Evolutionary conservation across 2,329 filamentous ascomycete species (phyloP).

Genomic region (Taxawa tesnikishii): DNA sequence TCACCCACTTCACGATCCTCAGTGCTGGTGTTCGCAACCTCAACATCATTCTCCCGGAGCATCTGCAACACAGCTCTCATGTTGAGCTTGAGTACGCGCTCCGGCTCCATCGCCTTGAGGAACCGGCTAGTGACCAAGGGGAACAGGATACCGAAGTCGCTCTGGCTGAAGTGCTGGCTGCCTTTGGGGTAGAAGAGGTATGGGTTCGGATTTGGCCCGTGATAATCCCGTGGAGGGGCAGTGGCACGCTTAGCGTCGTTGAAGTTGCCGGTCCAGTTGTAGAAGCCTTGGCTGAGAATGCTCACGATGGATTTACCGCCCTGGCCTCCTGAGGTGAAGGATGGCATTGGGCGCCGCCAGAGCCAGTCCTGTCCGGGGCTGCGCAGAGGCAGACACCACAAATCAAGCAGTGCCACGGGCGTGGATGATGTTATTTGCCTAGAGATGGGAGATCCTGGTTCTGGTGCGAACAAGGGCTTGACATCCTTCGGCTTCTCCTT

Average conservation of each 20-base stretch:
- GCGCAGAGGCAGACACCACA: conserved; percentile 66
- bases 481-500: conserved; percentile 23
- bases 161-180: conserved; percentile 73
- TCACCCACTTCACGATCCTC: conserved; percentile 25
- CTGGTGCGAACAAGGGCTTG: conserved; percentile 48
- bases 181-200: conserved; percentile 62
- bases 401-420: conserved; percentile 60
- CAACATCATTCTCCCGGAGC: conserved; percentile 33
- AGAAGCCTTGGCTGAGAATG: conserved; percentile 65
- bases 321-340: conserved; percentile 42
- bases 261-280: conserved; percentile 64
- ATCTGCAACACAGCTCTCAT: conserved; percentile 68
- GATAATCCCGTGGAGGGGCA: conserved; percentile 19
- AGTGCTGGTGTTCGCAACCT: conserved; percentile 28
- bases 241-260: conserved; percentile 55
- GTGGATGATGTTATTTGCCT: conserved; percentile 56
- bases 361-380: conserved; percentile 51
- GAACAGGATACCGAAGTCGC: conserved; percentile 73
- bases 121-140: conserved; percentile 47
- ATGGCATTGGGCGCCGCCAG: conserved; percentile 60
- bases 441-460: conserved; percentile 41
- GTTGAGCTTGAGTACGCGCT: conserved; percentile 76
- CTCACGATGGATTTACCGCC: conserved; percentile 50
- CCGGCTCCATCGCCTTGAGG: conserved; percentile 49
- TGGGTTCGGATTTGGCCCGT: conserved; percentile 28